Evolutionary conservation across 176 grass and related monocot genomes (phyloP).

Genomic region (Echinochloa phyllopogon): DNA sequence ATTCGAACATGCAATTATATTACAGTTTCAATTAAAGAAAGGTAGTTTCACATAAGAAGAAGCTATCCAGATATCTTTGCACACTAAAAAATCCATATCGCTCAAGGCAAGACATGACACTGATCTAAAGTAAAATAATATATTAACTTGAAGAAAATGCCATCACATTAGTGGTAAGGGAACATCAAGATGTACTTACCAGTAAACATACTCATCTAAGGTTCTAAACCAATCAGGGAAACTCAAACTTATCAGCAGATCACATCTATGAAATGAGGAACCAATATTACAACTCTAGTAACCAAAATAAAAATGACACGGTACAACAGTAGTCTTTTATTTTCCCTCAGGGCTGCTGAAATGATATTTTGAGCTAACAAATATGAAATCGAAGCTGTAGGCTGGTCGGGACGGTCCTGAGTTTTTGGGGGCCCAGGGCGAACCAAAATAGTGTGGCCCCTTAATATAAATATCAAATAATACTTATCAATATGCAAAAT

Average conservation of each 20-base stretch:
- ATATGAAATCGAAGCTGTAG: no score
- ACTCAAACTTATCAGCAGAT: neutral
- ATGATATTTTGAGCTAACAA: neutral
- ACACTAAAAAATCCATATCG: neutral
- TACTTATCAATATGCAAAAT: no score
- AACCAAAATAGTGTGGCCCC: no score
- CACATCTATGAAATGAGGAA: neutral
- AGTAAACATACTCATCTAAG: neutral
- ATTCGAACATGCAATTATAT: neutral
- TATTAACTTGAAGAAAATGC: neutral
- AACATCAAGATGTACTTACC: neutral
- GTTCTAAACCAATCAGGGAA: neutral
- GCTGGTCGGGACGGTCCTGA: no score
- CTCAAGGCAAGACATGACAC: neutral
- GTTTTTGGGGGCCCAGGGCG: no score
- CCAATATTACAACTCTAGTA: neutral
- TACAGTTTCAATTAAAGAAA: neutral
- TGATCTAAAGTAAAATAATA: neutral
- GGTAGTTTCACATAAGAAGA: constrained; percentile 5
- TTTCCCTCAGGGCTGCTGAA: neutral
- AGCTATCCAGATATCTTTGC: neutral
- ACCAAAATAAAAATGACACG: neutral
- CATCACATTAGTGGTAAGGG: neutral
- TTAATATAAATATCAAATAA: no score
- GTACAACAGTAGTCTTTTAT: neutral